Evolutionary conservation across 176 grass and related monocot species (phyloP), one percentile per base, ranked within the genome.

Genomic region (Hyparrhenia diplandra): DNA sequence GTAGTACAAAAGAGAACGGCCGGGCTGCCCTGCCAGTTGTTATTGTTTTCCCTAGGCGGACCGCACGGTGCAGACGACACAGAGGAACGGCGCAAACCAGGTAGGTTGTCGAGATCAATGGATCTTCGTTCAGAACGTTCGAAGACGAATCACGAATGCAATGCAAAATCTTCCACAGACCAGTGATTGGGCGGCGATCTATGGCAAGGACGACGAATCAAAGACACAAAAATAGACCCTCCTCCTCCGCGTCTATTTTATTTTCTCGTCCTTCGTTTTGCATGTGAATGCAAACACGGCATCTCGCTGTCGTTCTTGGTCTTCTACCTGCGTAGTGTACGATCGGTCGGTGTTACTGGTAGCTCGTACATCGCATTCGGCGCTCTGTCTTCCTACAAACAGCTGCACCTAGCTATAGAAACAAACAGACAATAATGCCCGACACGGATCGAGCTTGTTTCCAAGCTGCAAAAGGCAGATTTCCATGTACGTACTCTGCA

Each of bases 311-410:
- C 63, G 20, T 52, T 70, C 27, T n/a, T 73, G 35, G 67, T 73
- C 34, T 29, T n/a, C n/a, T n/a, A 55, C n/a, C 27, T n/a, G n/a
- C n/a, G n/a, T n/a, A n/a, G 57, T 31, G n/a, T 21, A 74, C 36
- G 36, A 37, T 37, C 58, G 3, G 51, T 46, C 25, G 42, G 29
- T 49, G 27, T 69, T 58, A 36, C 4, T 34, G 69, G 59, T 80
- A 27, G 82, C 47, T 89, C 49, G 58, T 4, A 37, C 36, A 31
- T 89, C 87, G 20, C 52, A 31, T 13, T 80, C 86, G 41, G 32
- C 10, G 57, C 30, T 64, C 76, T 45, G 68, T 55, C 64, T 25
- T 21, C 51, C 5, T 71, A 5, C 85, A 64, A 54, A 34, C 52
- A 24, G 41, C 28, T 32, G 61, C 64, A 76, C 71, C 78, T 62